phyloP scores from a whole-genome alignment of 192 early-diverging fungal genomes.

The Backusella australiensis region DNA sequence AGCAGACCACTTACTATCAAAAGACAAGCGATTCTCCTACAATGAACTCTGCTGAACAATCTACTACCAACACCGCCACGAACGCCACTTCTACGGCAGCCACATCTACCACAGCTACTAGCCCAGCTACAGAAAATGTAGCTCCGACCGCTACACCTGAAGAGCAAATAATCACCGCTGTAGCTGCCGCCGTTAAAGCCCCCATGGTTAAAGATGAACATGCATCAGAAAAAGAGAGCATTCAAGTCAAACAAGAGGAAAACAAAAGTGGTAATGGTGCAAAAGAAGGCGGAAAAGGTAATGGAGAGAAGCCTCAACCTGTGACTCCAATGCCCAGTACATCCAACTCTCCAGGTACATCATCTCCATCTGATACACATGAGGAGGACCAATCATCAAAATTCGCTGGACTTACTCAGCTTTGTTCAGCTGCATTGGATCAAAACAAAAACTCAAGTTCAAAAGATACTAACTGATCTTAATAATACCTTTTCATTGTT shows the following conservation, averaged over 20 bases:
- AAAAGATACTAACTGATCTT: neutral
- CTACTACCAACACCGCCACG: neutral
- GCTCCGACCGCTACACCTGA: neutral
- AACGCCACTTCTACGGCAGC: neutral
- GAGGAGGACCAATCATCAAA: slow-evolving; percentile 19
- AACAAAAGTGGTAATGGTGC: neutral
- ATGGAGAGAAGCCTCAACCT: slow-evolving; percentile 17
- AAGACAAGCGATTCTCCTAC: neutral
- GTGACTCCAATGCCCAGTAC: slow-evolving; percentile 35
- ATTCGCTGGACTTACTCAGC: slow-evolving; percentile 19
- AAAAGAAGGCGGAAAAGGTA: neutral
- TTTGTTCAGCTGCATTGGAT: slow-evolving; percentile 24
- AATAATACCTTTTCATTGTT: neutral
- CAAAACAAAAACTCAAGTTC: neutral
- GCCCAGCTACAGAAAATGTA: neutral
- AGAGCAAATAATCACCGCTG: neutral
- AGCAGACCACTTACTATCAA: slow-evolving; percentile 1
- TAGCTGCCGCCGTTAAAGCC: neutral
- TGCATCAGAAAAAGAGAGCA: neutral
- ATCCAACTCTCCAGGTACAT: slow-evolving; percentile 16
- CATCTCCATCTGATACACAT: slow-evolving; percentile 25
- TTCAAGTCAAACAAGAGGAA: neutral
- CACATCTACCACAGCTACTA: neutral
- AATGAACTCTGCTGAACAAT: neutral
- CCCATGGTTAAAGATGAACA: neutral